Base-by-base conservation (phyloP, 2,329 filamentous ascomycete species). In the Penicillium sp. region DNA sequence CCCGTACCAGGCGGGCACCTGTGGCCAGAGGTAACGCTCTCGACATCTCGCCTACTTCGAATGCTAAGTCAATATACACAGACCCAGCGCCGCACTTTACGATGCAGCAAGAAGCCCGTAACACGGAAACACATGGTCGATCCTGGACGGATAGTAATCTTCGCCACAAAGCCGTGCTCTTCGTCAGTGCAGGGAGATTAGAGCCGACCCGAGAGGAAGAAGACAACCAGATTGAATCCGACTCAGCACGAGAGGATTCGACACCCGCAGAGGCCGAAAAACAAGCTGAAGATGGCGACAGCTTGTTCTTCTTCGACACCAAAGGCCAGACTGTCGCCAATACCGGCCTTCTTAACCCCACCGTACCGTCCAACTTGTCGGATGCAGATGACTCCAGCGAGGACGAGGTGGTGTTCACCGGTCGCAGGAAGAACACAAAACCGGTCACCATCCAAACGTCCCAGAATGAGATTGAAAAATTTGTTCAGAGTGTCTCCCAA, bases 321-420 rank as follows among this genome's bases (percentile, higher is more conserved):
- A 48, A 59, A 16, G 73, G 71, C 4, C 65, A 67, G 41, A 50
- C 54, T 21, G 45, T 65, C 8, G 41, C 52, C 36, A 31, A 68
- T 4, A 73, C 72, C 7, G 68, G 67, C 5, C 53, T 73, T 16
- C 56, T 68, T 8, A 58, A 69, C 45, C 70, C 70, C 5, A 52
- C 54, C 21, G 2, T 49, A 13, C 47, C 21, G 21, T 32, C 38
- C 3, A 50, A 55, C 9, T 11, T 16, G 16, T 75, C 75, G 14
- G 73, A 74, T 2, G 65, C 67, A 6, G 81, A 80, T 0, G 79
- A 84, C 58, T 89, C 88, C 0, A 88, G 87, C 64, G 88, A 89
- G 45, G 90, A 96, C 43, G 73, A 76, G 53, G 66, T 76, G 32
- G 68, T 76, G 6, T 76, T 76, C 44, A 63, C 55, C 18, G 74